A percentile compares a stretch with the other conserved stretches of the same genome.
Evolutionary conservation across 495 filamentous ascomycete species (phyloP).

Genomic region (Lentithecium fluviatile): DNA sequence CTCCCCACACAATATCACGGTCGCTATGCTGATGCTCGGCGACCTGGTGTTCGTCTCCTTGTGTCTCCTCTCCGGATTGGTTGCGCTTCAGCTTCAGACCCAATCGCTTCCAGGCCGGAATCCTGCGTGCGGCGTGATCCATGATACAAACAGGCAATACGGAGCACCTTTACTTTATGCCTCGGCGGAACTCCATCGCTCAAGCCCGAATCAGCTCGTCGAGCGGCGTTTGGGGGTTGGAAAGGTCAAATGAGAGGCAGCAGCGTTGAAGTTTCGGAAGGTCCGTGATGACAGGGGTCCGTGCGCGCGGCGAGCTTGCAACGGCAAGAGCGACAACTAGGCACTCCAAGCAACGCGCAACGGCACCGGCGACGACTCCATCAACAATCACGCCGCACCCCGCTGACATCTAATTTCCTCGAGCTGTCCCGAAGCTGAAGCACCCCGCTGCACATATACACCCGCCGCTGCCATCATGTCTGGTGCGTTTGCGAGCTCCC

Average conservation of each 20-base stretch:
- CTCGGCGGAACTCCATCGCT: constrained; percentile 24
- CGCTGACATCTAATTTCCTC: constrained; percentile 35
- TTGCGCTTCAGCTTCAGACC: constrained; percentile 67
- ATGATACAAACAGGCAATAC: constrained; percentile 26
- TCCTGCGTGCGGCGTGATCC: not conserved
- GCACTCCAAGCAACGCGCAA: constrained; percentile 27
- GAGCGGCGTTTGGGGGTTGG: constrained; percentile 28
- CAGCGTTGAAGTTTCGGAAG: constrained; percentile 25
- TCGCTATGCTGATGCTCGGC: not conserved
- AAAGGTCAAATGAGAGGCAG: constrained; percentile 30
- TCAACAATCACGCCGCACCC: constrained; percentile 11
- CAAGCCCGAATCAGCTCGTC: constrained; percentile 32
- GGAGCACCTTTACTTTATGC: constrained; percentile 11
- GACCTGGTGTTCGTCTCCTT: constrained; percentile 14
- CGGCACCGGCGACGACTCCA: not conserved
- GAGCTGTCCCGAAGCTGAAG: constrained; percentile 33
- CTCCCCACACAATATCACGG: not conserved
- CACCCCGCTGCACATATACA: constrained; percentile 20
- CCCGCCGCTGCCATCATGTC: constrained; percentile 34
- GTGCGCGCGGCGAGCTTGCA: constrained; percentile 9
- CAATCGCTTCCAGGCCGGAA: constrained; percentile 76
- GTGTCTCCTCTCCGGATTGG: constrained; percentile 42
- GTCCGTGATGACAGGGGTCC: constrained; percentile 18
- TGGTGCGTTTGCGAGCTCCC: constrained; percentile 28
- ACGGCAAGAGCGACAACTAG: constrained; percentile 21